Conservation (phyloP, 176 grass and related monocot genomes). For the Lolium perenne region DNA sequence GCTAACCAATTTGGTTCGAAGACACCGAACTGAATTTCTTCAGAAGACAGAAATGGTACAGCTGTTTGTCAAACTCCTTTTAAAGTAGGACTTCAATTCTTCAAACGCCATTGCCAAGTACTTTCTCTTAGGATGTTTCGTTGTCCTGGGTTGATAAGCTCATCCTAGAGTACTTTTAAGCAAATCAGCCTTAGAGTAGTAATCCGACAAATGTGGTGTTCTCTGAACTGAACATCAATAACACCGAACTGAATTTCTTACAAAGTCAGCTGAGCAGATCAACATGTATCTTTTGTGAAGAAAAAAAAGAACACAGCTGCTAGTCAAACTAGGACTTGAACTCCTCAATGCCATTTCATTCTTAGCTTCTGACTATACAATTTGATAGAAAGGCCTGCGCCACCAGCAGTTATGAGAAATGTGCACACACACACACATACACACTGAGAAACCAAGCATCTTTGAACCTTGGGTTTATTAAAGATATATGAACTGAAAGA, state of each 20-base stretch:
- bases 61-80: background rate
- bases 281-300: background rate
- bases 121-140: background rate
- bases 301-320: background rate
- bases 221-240: background rate
- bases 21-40: background rate
- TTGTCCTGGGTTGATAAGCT: background rate
- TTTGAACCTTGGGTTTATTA: constrained; percentile 34
- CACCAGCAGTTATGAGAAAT: constrained; percentile 37
- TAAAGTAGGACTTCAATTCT: background rate
- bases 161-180: background rate
- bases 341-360: constrained; percentile 20
- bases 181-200: background rate
- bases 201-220: constrained; percentile 11
- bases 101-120: background rate
- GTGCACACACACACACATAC: background rate
- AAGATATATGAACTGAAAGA: constrained; percentile 47
- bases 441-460: background rate
- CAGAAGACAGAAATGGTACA: background rate
- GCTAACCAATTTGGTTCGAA: background rate
- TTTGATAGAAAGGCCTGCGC: constrained; percentile 47
- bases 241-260: constrained; percentile 27
- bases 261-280: constrained; percentile 20
- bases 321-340: constrained; percentile 26
- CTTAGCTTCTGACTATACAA: constrained; percentile 43